Evolutionary conservation across 805 yeast species (phyloP), one percentile per base, ranked within the genome.

Genomic region (Helenozyma baotianmanensis): DNA sequence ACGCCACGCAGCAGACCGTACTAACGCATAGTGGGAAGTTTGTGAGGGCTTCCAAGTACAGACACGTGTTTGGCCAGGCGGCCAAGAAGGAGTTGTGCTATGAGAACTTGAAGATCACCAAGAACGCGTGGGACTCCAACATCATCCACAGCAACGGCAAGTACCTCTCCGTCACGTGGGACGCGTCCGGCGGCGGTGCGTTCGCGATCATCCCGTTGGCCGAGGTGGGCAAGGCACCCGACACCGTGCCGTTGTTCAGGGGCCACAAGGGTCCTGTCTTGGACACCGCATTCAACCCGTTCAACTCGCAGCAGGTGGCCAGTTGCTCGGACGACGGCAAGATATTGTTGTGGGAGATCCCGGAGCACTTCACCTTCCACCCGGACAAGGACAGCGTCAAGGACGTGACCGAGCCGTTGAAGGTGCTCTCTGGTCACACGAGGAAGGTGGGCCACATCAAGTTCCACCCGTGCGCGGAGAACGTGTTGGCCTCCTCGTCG

Each of bases 41-140:
- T 56, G 97, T 92, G 26, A 84, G 97, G 64, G 95, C 96, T 14
- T 90, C 97, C 8, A 92, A 92, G 58, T 92, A 80, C 57, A 86
- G 98, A 56, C 97, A 92, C 56, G 97, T 92, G 14, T 92, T 74
- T 59, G 97, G 97, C 25, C 97, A 89, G 63, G 77, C 92, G 12
- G 50, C 67, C 63, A 79, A 66, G 56, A 79, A 74, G 53, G 90
- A 83, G 52, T 62, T 75, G 36, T 75, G 82, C 56, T 81, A 78
- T 52, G 92, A 83, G 49, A 83, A 83, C 57, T 64, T 84, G 45
- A 80, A 76, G 50, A 75, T 82, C 36, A 84, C 95, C 46, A 80
- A 85, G 53, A 89, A 88, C 53, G 98, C 97, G 1, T 92, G 96
- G 85, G 99, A 92, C 60, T 84, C 96, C 32, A 90, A 90, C 58